These are phyloP conservation scores for Lachancea thermotolerans DNA, from an alignment of 805 yeast genomes.

Conservation along the genomic window DNA sequence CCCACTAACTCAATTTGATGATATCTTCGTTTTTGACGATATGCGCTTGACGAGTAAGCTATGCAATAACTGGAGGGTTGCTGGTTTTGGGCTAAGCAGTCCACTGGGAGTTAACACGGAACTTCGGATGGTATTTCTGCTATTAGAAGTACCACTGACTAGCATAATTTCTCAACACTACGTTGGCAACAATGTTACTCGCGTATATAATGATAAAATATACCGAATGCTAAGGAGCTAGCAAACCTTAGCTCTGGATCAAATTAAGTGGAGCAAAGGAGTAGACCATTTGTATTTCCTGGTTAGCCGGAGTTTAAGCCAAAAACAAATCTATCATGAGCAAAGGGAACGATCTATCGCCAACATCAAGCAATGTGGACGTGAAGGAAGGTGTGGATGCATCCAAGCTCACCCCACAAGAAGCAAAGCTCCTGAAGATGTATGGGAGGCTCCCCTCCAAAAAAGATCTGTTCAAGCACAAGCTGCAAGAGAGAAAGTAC, in stretches of 20 bases:
- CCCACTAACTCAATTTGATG: not conserved
- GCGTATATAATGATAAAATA: no score
- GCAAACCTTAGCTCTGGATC: no score
- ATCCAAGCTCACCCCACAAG: constrained; percentile 65
- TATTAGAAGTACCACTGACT: no score
- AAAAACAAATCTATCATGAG: not conserved
- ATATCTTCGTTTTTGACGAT: not conserved
- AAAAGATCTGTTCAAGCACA: constrained; percentile 66
- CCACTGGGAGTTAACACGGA: not conserved
- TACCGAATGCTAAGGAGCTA: no score
- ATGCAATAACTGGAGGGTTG: no score
- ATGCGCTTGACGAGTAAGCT: not conserved
- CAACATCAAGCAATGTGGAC: constrained; percentile 8
- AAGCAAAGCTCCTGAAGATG: constrained; percentile 64
- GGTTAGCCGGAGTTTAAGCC: not conserved
- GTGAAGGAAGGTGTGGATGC: constrained; percentile 34
- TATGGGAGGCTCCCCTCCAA: constrained; percentile 84
- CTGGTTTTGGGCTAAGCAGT: not conserved
- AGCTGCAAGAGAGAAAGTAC: constrained; percentile 80
- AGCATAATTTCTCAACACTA: no score
- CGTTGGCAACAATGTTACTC: no score
- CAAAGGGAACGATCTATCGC: constrained; percentile 6
- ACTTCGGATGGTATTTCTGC: not conserved
- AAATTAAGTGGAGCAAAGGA: not conserved
- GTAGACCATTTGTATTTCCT: not conserved